Evolutionary conservation across 23 red algal genomes (phyloP).

Genomic region (Gracilaria domingensis): DNA sequence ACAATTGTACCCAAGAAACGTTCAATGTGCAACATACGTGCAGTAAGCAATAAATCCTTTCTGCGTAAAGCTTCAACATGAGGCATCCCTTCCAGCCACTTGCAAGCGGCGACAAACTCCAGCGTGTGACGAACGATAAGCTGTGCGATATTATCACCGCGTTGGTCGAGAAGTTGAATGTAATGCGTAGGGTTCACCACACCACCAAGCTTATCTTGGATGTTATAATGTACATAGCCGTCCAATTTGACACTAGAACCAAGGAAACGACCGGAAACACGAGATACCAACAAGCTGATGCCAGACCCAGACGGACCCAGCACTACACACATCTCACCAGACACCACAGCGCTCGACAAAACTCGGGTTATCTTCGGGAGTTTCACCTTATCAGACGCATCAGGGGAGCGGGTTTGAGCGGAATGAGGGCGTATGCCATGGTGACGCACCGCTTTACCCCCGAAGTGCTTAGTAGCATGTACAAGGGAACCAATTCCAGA

Average conservation of each 20-base stretch:
- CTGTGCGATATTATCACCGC: too few relatives aligned
- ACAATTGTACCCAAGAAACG: slow-evolving; percentile 77
- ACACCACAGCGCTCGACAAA: background rate
- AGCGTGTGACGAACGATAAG: too few relatives aligned
- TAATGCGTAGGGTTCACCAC: too few relatives aligned
- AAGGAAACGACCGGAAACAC: slow-evolving; percentile 54
- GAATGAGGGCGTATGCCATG: too few relatives aligned
- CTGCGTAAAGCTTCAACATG: slow-evolving; percentile 73
- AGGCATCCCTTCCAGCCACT: slow-evolving; percentile 79
- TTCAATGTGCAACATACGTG: slow-evolving; percentile 78
- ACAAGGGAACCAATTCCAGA: too few relatives aligned
- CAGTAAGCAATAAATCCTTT: slow-evolving; percentile 63
- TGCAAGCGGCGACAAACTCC: slow-evolving; percentile 77
- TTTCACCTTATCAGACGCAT: too few relatives aligned
- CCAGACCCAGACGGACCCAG: slow-evolving; percentile 86
- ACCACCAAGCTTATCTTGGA: slow-evolving; percentile 5
- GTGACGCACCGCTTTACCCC: too few relatives aligned
- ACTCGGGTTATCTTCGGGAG: too few relatives aligned
- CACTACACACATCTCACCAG: slow-evolving; percentile 86
- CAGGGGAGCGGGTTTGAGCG: too few relatives aligned
- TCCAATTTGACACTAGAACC: slow-evolving; percentile 12
- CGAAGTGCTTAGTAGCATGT: too few relatives aligned
- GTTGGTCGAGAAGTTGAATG: too few relatives aligned
- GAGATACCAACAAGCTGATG: slow-evolving; percentile 72
- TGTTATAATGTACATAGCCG: slow-evolving; percentile 82